Evolutionary conservation across 139 green algal genomes (phyloP).

Genomic region (Monoraphidium neglectum): DNA sequence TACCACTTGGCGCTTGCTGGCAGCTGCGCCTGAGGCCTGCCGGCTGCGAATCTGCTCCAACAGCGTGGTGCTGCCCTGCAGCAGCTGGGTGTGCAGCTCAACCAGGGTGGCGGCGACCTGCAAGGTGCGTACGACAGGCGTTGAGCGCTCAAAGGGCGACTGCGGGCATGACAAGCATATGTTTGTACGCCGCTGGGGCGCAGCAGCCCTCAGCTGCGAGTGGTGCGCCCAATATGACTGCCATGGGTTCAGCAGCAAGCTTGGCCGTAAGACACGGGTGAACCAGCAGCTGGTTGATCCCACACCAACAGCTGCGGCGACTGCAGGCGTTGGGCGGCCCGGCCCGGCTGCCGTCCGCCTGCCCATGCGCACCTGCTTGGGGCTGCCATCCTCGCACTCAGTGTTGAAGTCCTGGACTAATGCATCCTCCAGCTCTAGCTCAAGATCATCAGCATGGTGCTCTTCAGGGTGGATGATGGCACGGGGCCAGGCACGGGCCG

Average conservation of each 20-base stretch:
- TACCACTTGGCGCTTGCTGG: slow-evolving; percentile 57
- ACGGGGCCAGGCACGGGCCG: neutral
- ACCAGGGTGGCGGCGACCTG: slow-evolving; percentile 59
- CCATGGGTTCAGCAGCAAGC: neutral
- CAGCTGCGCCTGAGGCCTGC: slow-evolving; percentile 21
- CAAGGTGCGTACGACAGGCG: neutral
- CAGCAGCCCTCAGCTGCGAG: neutral
- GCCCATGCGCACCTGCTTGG: slow-evolving; percentile 47
- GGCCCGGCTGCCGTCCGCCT: neutral
- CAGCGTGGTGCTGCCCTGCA: slow-evolving; percentile 34
- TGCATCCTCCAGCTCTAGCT: slow-evolving; percentile 65
- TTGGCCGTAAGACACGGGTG: neutral
- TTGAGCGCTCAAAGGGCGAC: neutral
- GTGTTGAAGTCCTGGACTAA: slow-evolving; percentile 76
- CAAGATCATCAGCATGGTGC: slow-evolving; percentile 77
- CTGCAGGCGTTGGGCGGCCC: neutral
- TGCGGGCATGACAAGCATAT: neutral
- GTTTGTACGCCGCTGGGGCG: neutral
- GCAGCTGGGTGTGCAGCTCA: slow-evolving; percentile 53
- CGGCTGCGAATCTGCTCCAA: slow-evolving; percentile 44
- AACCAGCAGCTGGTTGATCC: too few species aligned
- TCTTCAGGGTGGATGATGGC: slow-evolving; percentile 45
- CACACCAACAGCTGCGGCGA: neutral
- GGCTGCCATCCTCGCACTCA: slow-evolving; percentile 73
- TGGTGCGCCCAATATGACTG: neutral